phyloP scores from a whole-genome alignment of 768 basidiomycete species.

The Phallus indusiatus region DNA sequence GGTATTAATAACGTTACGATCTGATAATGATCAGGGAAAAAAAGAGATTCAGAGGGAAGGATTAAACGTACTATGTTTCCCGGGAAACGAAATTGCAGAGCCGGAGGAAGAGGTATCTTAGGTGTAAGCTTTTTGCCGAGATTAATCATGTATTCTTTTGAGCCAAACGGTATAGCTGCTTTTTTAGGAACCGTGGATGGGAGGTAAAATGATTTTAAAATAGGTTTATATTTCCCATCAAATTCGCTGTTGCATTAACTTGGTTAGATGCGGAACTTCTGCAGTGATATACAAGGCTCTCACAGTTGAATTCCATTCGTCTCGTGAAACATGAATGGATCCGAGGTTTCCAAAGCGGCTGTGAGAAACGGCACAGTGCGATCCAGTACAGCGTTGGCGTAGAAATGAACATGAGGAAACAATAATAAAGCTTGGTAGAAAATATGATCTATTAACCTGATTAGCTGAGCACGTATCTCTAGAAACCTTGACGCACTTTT shows the following conservation, averaged over 20 bases:
- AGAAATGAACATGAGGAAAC: conserved; percentile 64
- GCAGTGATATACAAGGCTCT: conserved; percentile 13
- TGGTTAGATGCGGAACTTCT: background rate
- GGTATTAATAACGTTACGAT: conserved; percentile 49
- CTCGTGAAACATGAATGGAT: conserved; percentile 51
- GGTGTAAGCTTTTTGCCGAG: conserved; percentile 22
- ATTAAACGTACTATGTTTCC: conserved; percentile 51
- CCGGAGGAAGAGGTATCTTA: conserved; percentile 44
- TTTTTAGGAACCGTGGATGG: conserved; percentile 28
- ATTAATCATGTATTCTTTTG: conserved; percentile 36
- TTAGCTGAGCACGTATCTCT: background rate
- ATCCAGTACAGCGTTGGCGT: conserved; percentile 79
- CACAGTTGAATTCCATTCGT: conserved; percentile 57
- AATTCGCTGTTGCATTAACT: conserved; percentile 33
- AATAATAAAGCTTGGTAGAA: conserved; percentile 64
- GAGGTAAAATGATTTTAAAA: conserved; percentile 45
- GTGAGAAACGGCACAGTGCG: conserved; percentile 77
- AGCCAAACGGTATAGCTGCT: conserved; percentile 28
- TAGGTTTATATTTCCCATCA: conserved; percentile 43
- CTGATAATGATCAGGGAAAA: conserved; percentile 22
- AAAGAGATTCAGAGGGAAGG: background rate
- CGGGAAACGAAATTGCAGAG: conserved; percentile 52
- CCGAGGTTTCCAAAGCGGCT: conserved; percentile 57
- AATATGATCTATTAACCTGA: conserved; percentile 41
- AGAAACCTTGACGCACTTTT: conserved; percentile 37